Base-by-base conservation (phyloP, 495 filamentous ascomycete species). In the Penicillium turbatum region DNA sequence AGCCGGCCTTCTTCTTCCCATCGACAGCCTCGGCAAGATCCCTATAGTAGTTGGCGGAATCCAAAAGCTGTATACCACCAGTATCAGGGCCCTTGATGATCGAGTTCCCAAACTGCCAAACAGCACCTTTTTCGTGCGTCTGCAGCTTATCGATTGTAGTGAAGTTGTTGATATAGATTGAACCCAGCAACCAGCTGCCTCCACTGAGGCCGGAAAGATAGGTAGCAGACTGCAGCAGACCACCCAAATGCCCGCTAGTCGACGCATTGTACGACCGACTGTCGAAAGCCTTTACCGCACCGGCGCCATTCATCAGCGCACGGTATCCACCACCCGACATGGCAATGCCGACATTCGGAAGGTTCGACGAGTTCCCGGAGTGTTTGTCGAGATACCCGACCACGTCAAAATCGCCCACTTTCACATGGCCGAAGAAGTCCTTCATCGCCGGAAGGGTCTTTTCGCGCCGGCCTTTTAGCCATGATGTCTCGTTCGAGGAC, bases 81-180 rank as follows among this genome's bases (percentile, higher is more conserved):
- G 62, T 67, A 27, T 75, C 69, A 6, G 84, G 85, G 8, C 87
- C 86, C 45, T 86, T 64, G 53, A 97, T 74, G 61, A 97, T 91
- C 41, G 81, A 86, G 60, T 87, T 85, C 2, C 77, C 79, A 55
- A 96, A 87, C 55, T 90, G 72, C 92, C 92, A 97, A 6, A 83
- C 67, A 13, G 71, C 73, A 11, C 79, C 81, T 29, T 43, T 40
- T 17, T 60, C 32, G 44, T 45, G 16, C 1, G 76, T 60, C 58
- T 75, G 72, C 53, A 95, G 79, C 35, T 66, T 65, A 29, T 80
- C 64, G 37, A 97, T 79, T 13, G 82, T 85, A 30, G 86, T 87
- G 73, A 92, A 97, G 70, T 97, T 97, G 73, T 97, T 97, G 54
- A 86, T 75, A 61, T 83, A 93, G 15, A 97, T 79, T 27, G 86